A percentile compares a stretch with the other conserved stretches of the same genome.
phyloP scores from a whole-genome alignment of 345 rosid genomes.

The Camelina neglecta region DNA sequence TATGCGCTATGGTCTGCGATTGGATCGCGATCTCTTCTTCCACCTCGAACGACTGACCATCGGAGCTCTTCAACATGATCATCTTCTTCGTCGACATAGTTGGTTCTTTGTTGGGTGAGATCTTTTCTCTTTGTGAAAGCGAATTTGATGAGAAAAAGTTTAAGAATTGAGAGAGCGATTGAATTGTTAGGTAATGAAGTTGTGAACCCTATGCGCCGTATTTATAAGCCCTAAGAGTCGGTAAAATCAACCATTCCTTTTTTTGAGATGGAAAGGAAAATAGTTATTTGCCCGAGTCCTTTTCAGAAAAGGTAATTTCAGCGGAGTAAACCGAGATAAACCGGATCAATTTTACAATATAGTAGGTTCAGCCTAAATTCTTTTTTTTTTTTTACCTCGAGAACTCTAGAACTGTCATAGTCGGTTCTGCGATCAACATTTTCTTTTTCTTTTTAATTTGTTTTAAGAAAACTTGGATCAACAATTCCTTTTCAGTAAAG shows the following conservation, averaged over 20 bases:
- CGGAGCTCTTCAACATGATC: conserved; percentile 12
- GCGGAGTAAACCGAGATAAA: neutral
- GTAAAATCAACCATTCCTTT: neutral
- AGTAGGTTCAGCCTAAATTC: neutral
- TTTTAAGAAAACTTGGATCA: too few relatives aligned
- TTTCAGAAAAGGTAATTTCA: neutral
- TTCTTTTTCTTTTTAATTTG: neutral
- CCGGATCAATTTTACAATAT: neutral
- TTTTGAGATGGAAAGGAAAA: neutral
- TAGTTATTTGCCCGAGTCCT: neutral
- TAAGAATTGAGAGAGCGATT: neutral
- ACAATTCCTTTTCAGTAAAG: neutral
- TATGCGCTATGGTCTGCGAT: neutral
- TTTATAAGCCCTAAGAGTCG: neutral
- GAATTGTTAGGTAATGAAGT: neutral
- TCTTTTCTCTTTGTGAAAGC: neutral
- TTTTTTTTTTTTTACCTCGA: too few relatives aligned
- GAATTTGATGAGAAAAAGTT: neutral
- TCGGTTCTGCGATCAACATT: neutral
- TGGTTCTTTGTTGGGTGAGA: neutral
- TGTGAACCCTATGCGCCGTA: neutral
- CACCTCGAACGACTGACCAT: neutral
- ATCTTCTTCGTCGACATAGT: neutral
- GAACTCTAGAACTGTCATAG: neutral
- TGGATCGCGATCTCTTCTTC: neutral